Base-by-base conservation (phyloP, 2,329 filamentous ascomycete genomes). In the Beauveria varroae region DNA sequence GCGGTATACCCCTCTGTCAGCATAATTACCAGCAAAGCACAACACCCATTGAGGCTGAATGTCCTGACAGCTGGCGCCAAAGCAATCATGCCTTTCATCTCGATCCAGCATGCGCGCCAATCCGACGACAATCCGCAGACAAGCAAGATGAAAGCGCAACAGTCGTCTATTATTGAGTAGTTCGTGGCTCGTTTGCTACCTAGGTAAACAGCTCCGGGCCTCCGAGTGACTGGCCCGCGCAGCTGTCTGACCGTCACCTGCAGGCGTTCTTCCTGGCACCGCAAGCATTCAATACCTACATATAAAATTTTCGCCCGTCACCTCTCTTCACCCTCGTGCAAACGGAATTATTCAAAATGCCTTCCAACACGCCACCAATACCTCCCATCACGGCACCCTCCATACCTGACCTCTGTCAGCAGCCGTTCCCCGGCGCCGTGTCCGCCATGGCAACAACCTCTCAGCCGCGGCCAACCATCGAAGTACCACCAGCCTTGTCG, bases 361-460 rank as follows among this genome's bases (percentile, higher is more conserved):
- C 26, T 5, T 22, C 57, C 12, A 34, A 24, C 26, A 18, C 49
- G 8, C 3, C 34, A 7, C 14, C 16, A 3, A 37, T 10, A 14
- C 16, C 40, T 4, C 24, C 40, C 5, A 16, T 16, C 3, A 8
- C 24, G 52, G 16, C 6, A 28, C 2, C 12, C n/a, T 44, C 18
- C 20, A 24, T 49, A 20, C n/a, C 49, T 1, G 43, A 20, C 26
- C 7, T 20, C 26, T 22, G n/a, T 52, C 24, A 60, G 40, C 47
- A 60, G 26, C 57, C 57, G 5, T 60, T 60, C 9, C 57, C 47
- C 7, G 57, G 49, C 10, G 56, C 56, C 26, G 30, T 58, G 22
- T 20, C 55, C 14, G 18, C 18, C 43, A 14, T 40, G n/a, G 18
- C 20, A 34, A 20, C 55, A 24, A 16, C 30, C 3, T 14, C 37